Evolutionary conservation across 2,329 filamentous ascomycete species (phyloP), one percentile per base, ranked within the genome.

Genomic region (Scopulariopsis brevicaulis): DNA sequence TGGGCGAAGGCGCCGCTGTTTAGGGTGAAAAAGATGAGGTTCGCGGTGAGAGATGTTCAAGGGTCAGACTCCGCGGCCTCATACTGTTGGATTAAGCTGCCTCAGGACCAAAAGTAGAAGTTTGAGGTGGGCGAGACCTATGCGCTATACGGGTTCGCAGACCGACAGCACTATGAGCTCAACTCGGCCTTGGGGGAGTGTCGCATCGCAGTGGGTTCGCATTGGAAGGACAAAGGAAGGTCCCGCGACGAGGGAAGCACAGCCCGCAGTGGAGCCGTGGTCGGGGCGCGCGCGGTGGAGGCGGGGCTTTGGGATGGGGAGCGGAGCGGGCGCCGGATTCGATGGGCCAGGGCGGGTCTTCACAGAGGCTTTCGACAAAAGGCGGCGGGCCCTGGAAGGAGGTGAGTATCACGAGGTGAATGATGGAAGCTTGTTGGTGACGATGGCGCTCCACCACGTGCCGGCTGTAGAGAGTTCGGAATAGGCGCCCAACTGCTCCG

Each of bases 191-290:
- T 51, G 50, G 12, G 51, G 46, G 25, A 54, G 34, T 53, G 56
- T 50, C 56, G 56, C 56, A 58, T 58, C 40, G 56, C 56, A 54
- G 53, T 34, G 46, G 35, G 35, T n/a, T 58, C 34, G 56, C 56
- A 58, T 58, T 58, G 50, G 53, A 34, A 54, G 32, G 28, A 50
- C 40, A 50, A 51, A 56, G 24, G 14, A 56, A 32, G 55, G 55
- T 56, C 43, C 25, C 46, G 55, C 55, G 55, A 35, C 55, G 18
- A 48, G 35, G 40, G 50, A 51, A 50, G 43, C 55, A 51, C 40
- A 56, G 55, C 55, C 50, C 55, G 37, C 55, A n/a, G 50, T 32
- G 43, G 55, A 56, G 55, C 55, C 50, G 55, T 56, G 55, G 55
- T 50, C 43, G 55, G 25, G 32, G 50, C 25, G 55, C 18, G 46